Base-by-base conservation (phyloP, 805 yeast genomes). In the Clavispora vitiphila region DNA sequence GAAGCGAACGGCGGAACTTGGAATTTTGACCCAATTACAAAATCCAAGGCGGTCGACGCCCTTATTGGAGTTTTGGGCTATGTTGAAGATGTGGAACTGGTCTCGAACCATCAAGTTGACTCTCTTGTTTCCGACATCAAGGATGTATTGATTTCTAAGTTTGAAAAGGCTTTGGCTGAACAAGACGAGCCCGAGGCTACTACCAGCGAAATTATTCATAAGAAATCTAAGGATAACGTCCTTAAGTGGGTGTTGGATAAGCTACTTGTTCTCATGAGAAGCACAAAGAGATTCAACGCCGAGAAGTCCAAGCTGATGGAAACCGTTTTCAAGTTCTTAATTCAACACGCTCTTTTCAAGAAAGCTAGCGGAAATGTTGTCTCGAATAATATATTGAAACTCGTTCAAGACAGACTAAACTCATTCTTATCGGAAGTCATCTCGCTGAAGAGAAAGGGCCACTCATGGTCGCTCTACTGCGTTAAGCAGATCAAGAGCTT, bases 1-100 rank as follows among this genome's bases (percentile, higher is more conserved):
- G 64, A 65, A 21, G 30, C 48, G 0, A 60, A 67, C 14, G 69
- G 71, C 21, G 86, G 86, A 4, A 73, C 78, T 30, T 69, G 85
- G 54, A 80, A 80, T 45, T 89, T 90, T 60, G 97, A 90, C 60
- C 71, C 74, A 46, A 57, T 85, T 22, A 83, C 96, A 1, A 88
- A 84, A 54, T 66, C 90, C 1, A 87, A 83, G 56, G 77, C 87
- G 0, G 64, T 78, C 10, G 80, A 77, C 32, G 41, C 54, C 12
- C 53, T 69, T 20, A 39, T 69, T 12, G 51, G 60, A 3, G 54
- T 58, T 8, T 45, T 63, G 29, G 46, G 52, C 30, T 53, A 48
- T 10, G 16, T 48, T 15, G 48, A 45, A 3, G 38, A 36, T n/a
- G 48, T 48, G 25, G 58, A 47, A 24, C 37, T 31, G 14, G 37